Evolutionary conservation across 2,329 filamentous ascomycete species (phyloP).

Genomic region (Aspergillus persii): DNA sequence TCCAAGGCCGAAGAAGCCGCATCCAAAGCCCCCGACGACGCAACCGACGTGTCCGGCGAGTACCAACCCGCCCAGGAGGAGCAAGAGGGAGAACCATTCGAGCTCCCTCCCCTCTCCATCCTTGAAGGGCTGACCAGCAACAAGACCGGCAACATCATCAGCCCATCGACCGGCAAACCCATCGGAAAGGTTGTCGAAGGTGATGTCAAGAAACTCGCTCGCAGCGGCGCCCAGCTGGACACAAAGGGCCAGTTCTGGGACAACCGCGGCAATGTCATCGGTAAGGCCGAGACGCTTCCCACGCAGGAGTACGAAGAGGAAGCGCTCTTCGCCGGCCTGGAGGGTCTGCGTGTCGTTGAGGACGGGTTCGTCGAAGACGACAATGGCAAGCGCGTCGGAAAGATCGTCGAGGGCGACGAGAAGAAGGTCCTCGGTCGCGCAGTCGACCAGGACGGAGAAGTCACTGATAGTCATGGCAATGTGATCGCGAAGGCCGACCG

Average conservation of each 20-base stretch:
- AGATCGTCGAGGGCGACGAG: constrained; percentile 57
- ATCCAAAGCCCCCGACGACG: not conserved
- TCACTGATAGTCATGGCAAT: constrained; percentile 61
- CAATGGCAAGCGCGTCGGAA: constrained; percentile 48
- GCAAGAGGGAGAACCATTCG: constrained; percentile 22
- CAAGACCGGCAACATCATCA: constrained; percentile 46
- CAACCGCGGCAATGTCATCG: constrained; percentile 62
- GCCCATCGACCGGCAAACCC: constrained; percentile 43
- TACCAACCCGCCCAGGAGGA: constrained; percentile 26
- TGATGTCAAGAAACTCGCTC: constrained; percentile 60
- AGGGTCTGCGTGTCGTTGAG: constrained; percentile 47
- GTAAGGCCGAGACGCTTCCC: constrained; percentile 52
- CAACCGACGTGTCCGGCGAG: not conserved
- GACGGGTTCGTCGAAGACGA: constrained; percentile 51
- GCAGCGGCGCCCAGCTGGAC: constrained; percentile 45
- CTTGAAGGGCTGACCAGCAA: constrained; percentile 43
- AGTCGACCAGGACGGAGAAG: constrained; percentile 63
- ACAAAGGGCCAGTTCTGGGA: constrained; percentile 64
- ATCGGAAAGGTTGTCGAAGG: constrained; percentile 61
- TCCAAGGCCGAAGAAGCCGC: not conserved
- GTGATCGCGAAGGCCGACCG: constrained; percentile 57
- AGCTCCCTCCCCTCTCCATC: constrained; percentile 33
- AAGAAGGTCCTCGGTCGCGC: constrained; percentile 59
- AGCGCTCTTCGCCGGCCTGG: constrained; percentile 45
- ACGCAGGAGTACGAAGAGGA: constrained; percentile 40